Evolutionary conservation across 345 rosid genomes (phyloP).

Genomic region (Combretum micranthum): DNA sequence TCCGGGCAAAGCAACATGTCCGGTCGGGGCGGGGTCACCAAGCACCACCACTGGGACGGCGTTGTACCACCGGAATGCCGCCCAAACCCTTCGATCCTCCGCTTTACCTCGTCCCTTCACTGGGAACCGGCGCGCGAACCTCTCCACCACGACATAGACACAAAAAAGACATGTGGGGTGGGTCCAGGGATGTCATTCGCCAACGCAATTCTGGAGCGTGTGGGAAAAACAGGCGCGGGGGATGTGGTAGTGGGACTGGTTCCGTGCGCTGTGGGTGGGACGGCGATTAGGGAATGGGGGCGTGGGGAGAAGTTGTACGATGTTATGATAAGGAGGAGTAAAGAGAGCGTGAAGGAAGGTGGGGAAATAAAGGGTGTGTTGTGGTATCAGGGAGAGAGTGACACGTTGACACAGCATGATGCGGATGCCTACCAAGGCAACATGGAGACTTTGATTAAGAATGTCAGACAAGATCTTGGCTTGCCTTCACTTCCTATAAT

Average conservation of each 20-base stretch:
- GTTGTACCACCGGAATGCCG: slow-evolving; percentile 58
- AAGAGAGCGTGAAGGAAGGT: slow-evolving; percentile 34
- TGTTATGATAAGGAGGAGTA: slow-evolving; percentile 60
- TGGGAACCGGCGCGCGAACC: slow-evolving; percentile 78
- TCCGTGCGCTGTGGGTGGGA: slow-evolving; percentile 88
- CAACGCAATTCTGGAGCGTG: slow-evolving; percentile 32
- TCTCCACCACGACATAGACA: slow-evolving; percentile 76
- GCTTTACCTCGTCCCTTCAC: slow-evolving; percentile 46
- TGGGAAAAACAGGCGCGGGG: background rate
- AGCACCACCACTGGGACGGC: slow-evolving; percentile 57
- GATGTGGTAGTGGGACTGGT: slow-evolving; percentile 41
- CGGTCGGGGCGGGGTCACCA: slow-evolving; percentile 76
- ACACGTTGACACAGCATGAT: slow-evolving; percentile 37
- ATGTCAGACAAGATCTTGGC: slow-evolving; percentile 57
- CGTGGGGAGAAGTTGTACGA: slow-evolving; percentile 65
- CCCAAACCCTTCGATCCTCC: slow-evolving; percentile 48
- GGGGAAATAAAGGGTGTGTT: slow-evolving; percentile 58
- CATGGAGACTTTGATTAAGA: slow-evolving; percentile 45
- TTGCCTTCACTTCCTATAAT: slow-evolving; percentile 72
- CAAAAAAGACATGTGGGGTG: slow-evolving; percentile 57
- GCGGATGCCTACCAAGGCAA: slow-evolving; percentile 55
- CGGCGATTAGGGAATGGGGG: slow-evolving; percentile 77
- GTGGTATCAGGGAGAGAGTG: slow-evolving; percentile 97
- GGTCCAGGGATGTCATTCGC: slow-evolving; percentile 94
- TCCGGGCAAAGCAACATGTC: slow-evolving; percentile 97